Evolutionary conservation across 2,329 filamentous ascomycete genomes (phyloP).

Genomic region (Nigrospora oryzae): DNA sequence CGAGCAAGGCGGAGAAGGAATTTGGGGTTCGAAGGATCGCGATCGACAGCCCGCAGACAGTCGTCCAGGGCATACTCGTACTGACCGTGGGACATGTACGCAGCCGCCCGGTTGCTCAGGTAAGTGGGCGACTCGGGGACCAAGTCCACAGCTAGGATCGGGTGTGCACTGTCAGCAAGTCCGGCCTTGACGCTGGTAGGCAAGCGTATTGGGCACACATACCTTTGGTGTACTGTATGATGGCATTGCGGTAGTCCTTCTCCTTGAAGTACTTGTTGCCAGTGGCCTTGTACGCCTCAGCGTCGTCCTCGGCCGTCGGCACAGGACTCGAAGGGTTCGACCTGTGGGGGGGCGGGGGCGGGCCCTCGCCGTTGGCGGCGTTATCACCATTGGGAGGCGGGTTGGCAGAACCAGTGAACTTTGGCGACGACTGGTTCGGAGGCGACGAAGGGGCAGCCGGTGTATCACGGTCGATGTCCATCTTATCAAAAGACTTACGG

Average conservation of each 20-base stretch:
- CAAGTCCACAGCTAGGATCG: slow-evolving; percentile 69
- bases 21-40: slow-evolving; percentile 82
- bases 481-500: slow-evolving; percentile 45
- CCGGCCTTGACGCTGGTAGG: background rate
- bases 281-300: slow-evolving; percentile 83
- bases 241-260: slow-evolving; percentile 78
- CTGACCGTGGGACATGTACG: slow-evolving; percentile 79
- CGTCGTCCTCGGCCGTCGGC: slow-evolving; percentile 57
- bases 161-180: slow-evolving; percentile 3
- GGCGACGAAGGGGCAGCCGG: slow-evolving; percentile 41
- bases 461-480: slow-evolving; percentile 69
- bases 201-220: background rate
- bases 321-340: slow-evolving; percentile 53
- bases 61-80: slow-evolving; percentile 79
- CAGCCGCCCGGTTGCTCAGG: slow-evolving; percentile 88
- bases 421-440: slow-evolving; percentile 27
- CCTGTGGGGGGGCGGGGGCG: slow-evolving; percentile 65
- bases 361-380: slow-evolving; percentile 30
- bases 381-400: slow-evolving; percentile 31
- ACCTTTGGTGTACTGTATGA: slow-evolving; percentile 95
- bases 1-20: slow-evolving; percentile 81
- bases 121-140: slow-evolving; percentile 83
- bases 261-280: slow-evolving; percentile 98
- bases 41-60: slow-evolving; percentile 69
- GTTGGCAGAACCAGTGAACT: slow-evolving; percentile 43